Evolutionary conservation across 140 eudicot genomes (phyloP).

Genomic region (Artemisia princeps): DNA sequence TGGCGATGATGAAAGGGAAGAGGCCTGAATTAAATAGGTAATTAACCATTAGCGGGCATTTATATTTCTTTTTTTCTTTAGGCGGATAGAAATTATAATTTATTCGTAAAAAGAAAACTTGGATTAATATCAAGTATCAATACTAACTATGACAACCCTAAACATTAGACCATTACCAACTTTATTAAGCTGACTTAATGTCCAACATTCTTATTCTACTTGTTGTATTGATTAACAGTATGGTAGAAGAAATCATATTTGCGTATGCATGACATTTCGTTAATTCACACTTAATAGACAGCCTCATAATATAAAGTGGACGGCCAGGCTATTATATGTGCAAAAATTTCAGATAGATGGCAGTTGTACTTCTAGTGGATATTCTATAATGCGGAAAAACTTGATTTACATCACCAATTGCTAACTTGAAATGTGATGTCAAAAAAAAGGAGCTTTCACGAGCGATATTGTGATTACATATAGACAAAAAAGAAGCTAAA

Average conservation of each 20-base stretch:
- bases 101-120: conserved; percentile 1
- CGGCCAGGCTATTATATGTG: neutral
- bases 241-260: too few relatives aligned
- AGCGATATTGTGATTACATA: neutral
- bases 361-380: conserved; percentile 7
- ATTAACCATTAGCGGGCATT: neutral
- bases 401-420: conserved; percentile 3
- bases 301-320: too few relatives aligned
- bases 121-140: conserved; percentile 15
- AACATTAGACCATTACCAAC: neutral
- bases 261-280: too few relatives aligned
- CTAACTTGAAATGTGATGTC: neutral
- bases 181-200: too few relatives aligned
- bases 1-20: conserved; percentile 96
- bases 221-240: too few relatives aligned
- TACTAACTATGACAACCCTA: neutral
- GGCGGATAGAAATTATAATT: neutral
- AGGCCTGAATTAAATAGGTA: conserved; percentile 58
- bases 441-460: neutral
- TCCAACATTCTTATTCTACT: too few relatives aligned
- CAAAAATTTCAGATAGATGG: neutral
- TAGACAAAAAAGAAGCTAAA: neutral
- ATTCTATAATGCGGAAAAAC: neutral
- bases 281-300: too few relatives aligned
- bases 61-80: neutral